Base-by-base conservation (phyloP, 2,329 filamentous ascomycete genomes). In the Ascochyta pisi region DNA sequence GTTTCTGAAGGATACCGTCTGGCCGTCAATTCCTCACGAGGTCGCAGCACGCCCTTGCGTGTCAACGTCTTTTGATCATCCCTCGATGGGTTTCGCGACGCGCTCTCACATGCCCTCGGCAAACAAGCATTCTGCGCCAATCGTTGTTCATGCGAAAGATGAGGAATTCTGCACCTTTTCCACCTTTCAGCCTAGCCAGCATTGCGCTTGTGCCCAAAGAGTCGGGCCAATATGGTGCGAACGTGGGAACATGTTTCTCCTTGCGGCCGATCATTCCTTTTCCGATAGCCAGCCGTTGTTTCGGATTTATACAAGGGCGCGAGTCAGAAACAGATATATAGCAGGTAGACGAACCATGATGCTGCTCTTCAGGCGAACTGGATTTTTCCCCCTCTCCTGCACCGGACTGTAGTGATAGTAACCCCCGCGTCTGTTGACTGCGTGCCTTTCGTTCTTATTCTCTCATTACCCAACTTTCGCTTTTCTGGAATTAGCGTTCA, bases 191-290 rank as follows among this genome's bases (percentile, higher is more conserved):
- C 38, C 45, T 56, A 58, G 56, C 50, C 31, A 39, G 54, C 54
- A 57, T 57, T 45, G 27, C 49, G 42, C 22, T 35, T 39, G 29
- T 35, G 26, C 56, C 50, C 50, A 55, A 63, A 60, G 53, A 58
- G 34, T 48, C 57, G 60, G 61, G 47, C 59, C 60, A 60, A 57
- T 38, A 57, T 57, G 49, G 59, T 48, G 59, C 57, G 54, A 62
- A 60, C 52, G 56, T 63, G 57, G 58, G 48, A 47, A 51, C 42
- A 59, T 67, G 65, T 67, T 65, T 68, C 63, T 70, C 67, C 69
- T 70, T 73, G 62, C 68, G 57, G 68, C 57, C 44, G 64, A 69
- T 71, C 67, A 53, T 64, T 64, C 50, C 64, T 61, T 47, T 64
- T 61, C 59, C 55, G 59, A 57, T 58, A 48, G 59, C 60, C 48